Base-by-base conservation (phyloP, 192 early-diverging fungal genomes). In the Umbelopsis sp. region DNA sequence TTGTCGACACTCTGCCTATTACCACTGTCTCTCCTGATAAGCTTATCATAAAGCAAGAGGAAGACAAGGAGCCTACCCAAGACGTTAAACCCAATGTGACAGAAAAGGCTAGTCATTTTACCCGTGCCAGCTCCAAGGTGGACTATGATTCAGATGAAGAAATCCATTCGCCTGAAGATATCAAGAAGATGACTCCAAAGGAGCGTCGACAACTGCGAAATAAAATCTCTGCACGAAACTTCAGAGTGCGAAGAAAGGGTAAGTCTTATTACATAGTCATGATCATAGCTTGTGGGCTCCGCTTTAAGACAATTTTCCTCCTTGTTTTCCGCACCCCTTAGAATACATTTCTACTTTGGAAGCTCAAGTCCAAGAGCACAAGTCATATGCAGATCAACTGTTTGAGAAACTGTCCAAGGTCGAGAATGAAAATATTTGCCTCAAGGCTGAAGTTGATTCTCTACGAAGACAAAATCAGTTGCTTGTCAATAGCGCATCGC, bases 141-240 rank as follows among this genome's bases (percentile, higher is more conserved):
- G 55, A 61, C 33, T 61, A 61, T 35, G 55, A 61, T 30, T 61
- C 55, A 12, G 55, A 61, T 61, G 55, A 61, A 61, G 55, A 61
- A 61, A 61, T 61, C 5, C 55, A 61, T 25, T 35, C 55, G 35
- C 55, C 55, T 61, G 55, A 61, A 61, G 55, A 61, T 35, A 61
- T 61, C 30, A 84, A 82, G 66, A 80, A 74, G 27, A 70, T 92
- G 71, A 69, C 84, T 13, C 72, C 84, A 2, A 90, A 87, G 66
- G 88, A 92, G 78, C 80, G 88, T 20, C 77, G 91, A 37, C 88
- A 89, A 77, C 72, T 91, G 68, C 76, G 91, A 65, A 92, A 92
- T 80, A 92, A 92, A 70, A 90, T 92, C 33, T 89, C 87, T n/a
- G 91, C 91, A 22, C 77, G 90, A 67, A 91, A 90, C 72, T 92